A percentile compares a stretch with the other conserved stretches of the same genome.
Conservation (phyloP, 805 yeast species). For the Saturnispora sanitii region DNA sequence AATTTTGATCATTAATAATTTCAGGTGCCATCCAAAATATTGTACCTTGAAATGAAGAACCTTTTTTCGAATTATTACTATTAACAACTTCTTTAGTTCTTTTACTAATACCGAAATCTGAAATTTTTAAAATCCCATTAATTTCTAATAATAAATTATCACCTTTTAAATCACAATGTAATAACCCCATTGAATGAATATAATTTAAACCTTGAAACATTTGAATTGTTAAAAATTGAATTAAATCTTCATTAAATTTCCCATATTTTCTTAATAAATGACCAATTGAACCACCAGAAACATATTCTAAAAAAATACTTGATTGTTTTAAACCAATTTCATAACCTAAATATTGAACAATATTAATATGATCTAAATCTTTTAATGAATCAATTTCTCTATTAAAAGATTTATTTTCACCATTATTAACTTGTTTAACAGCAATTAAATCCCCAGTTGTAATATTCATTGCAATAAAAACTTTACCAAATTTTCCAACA, state of each 20-base stretch:
- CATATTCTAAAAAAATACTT: conserved; percentile 87
- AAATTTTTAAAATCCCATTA: conserved; percentile 90
- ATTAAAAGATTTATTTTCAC: conserved; percentile 55
- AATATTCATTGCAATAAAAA: conserved; percentile 81
- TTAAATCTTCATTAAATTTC: conserved; percentile 67
- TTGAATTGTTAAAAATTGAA: conserved; percentile 66
- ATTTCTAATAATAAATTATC: conserved; percentile 81
- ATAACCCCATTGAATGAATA: conserved; percentile 74
- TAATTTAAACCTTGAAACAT: conserved; percentile 80
- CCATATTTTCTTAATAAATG: conserved; percentile 77
- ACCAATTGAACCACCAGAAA: conserved; percentile 96
- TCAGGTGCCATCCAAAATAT: conserved; percentile 99
- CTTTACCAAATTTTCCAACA: conserved; percentile 93
- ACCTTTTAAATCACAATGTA: conserved; percentile 92
- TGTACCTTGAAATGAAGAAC: conserved; percentile 90
- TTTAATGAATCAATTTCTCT: conserved; percentile 91
- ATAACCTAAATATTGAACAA: conserved; percentile 93
- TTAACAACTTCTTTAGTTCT: conserved; percentile 78
- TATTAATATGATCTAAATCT: conserved; percentile 86
- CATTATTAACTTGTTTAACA: conserved; percentile 83
- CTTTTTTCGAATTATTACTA: no score
- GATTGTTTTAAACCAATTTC: conserved; percentile 67
- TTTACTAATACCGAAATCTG: conserved; percentile 94
- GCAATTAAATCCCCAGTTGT: conserved; percentile 99
- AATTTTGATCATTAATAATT: conserved; percentile 78